These are phyloP conservation scores for Dactylellina parvicollis DNA, from an alignment of 2,329 filamentous ascomycete species.

Conservation along the genomic window DNA sequence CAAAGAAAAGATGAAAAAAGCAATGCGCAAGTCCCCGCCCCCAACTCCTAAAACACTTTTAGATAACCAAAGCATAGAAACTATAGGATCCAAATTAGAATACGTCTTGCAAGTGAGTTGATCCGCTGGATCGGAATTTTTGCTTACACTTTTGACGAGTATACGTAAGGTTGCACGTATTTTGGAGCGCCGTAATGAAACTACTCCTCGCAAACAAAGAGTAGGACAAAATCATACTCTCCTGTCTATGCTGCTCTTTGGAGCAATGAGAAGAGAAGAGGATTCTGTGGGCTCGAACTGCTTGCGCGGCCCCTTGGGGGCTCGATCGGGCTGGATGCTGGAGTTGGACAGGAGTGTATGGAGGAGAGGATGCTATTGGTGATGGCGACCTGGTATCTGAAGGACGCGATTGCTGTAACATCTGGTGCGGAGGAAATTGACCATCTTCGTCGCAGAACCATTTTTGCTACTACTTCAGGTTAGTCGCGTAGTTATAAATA, in stretches of 20 bases:
- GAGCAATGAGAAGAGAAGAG: conserved; percentile 44
- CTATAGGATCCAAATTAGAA: too few relatives aligned
- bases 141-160: too few relatives aligned
- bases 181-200: too few relatives aligned
- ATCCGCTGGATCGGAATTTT: too few relatives aligned
- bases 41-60: background rate
- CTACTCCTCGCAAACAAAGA: background rate
- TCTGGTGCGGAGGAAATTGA: conserved; percentile 45
- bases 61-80: background rate
- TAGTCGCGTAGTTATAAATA: too few relatives aligned
- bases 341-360: conserved; percentile 44
- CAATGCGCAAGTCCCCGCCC: background rate
- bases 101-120: too few relatives aligned
- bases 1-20: background rate
- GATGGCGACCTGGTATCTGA: conserved; percentile 52
- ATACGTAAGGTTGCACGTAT: too few relatives aligned
- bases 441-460: conserved; percentile 52
- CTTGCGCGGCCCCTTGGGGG: conserved; percentile 11
- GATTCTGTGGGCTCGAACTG: conserved; percentile 38
- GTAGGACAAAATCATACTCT: background rate
- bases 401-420: conserved; percentile 48
- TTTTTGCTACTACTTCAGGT: conserved; percentile 9
- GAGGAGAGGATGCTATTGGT: conserved; percentile 52
- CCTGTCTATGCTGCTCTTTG: conserved; percentile 31
- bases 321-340: conserved; percentile 45